A percentile compares a stretch with the other conserved stretches of the same genome.
Evolutionary conservation across 495 filamentous ascomycete species (phyloP).

Genomic region (Talaromyces ruber): DNA sequence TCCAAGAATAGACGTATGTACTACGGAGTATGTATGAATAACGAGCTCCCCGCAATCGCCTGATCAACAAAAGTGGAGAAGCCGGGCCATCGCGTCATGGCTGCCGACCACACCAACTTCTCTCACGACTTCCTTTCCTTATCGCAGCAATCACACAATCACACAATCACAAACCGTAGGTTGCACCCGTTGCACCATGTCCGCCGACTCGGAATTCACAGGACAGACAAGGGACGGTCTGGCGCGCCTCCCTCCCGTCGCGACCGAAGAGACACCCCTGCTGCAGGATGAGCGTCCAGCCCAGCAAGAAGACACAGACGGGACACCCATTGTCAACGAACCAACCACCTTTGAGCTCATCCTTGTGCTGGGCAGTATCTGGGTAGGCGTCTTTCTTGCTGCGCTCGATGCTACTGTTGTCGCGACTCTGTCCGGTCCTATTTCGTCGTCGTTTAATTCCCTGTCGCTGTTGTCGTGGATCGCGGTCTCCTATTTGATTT

Average conservation of each 20-base stretch:
- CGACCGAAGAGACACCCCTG: constrained; percentile 34
- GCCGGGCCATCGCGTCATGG: not conserved
- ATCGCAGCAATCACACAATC: not conserved
- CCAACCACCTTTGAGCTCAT: constrained; percentile 33
- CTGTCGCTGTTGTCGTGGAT: constrained; percentile 85
- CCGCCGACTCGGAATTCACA: constrained; percentile 9
- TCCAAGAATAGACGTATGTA: too few relatives aligned
- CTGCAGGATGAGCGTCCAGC: constrained; percentile 18
- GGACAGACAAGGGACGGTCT: constrained; percentile 2
- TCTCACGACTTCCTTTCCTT: not conserved
- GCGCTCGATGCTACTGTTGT: constrained; percentile 77
- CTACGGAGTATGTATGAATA: not conserved
- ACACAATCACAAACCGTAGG: too few relatives aligned
- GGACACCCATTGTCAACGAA: constrained; percentile 23
- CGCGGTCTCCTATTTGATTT: constrained; percentile 80
- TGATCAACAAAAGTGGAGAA: not conserved
- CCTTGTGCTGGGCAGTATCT: constrained; percentile 42
- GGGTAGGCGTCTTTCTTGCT: constrained; percentile 76
- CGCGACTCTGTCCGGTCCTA: constrained; percentile 77
- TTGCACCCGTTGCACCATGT: constrained; percentile 14
- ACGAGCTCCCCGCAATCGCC: not conserved
- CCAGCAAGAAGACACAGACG: constrained; percentile 6
- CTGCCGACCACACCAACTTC: not conserved
- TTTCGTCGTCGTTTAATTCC: constrained; percentile 77
- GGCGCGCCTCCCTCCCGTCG: constrained; percentile 5